Evolutionary conservation across 805 yeast genomes (phyloP).

Genomic region (Saccharomycopsis selenospora): DNA sequence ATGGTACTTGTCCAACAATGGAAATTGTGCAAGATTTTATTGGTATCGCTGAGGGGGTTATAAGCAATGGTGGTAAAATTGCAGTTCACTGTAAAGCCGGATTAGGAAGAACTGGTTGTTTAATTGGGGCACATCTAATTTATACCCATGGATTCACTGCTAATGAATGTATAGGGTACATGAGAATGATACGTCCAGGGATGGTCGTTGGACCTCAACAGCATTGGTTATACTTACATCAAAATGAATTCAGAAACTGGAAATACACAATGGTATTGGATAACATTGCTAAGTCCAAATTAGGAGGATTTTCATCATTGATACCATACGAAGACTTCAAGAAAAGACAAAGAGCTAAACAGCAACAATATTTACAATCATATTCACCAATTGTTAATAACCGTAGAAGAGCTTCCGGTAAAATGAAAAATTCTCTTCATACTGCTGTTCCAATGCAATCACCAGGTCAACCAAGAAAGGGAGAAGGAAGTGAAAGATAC

Average conservation of each 20-base stretch:
- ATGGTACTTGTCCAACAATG: conserved; percentile 96
- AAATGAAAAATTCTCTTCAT: conserved; percentile 54
- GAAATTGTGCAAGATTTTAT: conserved; percentile 87
- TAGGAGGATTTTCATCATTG: conserved; percentile 62
- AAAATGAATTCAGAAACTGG: conserved; percentile 95
- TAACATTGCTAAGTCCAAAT: conserved; percentile 52
- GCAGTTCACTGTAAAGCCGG: conserved; percentile 99
- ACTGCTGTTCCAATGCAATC: conserved; percentile 85
- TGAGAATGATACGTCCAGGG: conserved; percentile 95
- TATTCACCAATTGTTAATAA: conserved; percentile 45
- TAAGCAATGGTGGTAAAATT: conserved; percentile 79
- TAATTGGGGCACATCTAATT: conserved; percentile 93
- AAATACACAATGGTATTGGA: conserved; percentile 82
- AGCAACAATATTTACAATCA: conserved; percentile 24
- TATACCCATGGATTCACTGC: conserved; percentile 98
- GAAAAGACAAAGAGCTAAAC: conserved; percentile 39
- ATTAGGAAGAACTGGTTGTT: conserved; percentile 93
- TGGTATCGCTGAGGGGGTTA: conserved; percentile 90
- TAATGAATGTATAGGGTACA: conserved; percentile 89
- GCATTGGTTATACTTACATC: conserved; percentile 96
- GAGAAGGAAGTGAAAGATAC: conserved; percentile 16
- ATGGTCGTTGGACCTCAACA: conserved; percentile 99
- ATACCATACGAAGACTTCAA: conserved; percentile 57
- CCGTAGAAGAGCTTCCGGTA: conserved; percentile 61
- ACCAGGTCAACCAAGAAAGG: conserved; percentile 79